Base-by-base conservation (phyloP, 495 filamentous ascomycete species). In the Daldinia loculata region DNA sequence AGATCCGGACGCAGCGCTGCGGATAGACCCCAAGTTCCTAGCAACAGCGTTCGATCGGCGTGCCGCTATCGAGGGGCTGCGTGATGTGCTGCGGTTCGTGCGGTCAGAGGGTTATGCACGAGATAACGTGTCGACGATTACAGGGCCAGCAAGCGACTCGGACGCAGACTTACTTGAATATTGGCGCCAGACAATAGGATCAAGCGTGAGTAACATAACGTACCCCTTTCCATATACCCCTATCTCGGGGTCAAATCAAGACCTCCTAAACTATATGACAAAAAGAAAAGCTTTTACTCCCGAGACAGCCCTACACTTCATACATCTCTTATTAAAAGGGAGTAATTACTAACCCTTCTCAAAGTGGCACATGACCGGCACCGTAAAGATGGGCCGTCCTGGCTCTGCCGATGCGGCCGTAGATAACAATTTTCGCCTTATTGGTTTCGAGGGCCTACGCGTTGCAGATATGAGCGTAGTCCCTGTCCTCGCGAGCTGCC, bases 401-500 rank as follows among this genome's bases (percentile, higher is more conserved):
- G 83, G 79, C 0, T 85, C 85, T 22, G 63, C 63, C 4, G 78
- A 83, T 34, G 84, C 84, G 6, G 87, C 81, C 6, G 87, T 92
- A 27, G 88, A 91, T 67, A 79, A 39, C 0, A 69, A 80, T 3
- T 89, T 90, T 63, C 80, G 81, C 30, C 81, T 92, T 0, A 72
- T 81, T 6, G 90, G 89, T 0, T 71, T 90, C 19, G 77, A 87
- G 48, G 78, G 79, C 0, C 75, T 92, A 66, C 83, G 90, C 9
- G 82, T 92, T 4, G 88, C 84, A 3, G 90, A 92, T 80, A 86
- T 89, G 79, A 90, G 88, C 69, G 85, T 89, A 51, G 80, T 90
- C 24, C 90, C 89, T 5, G 72, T 91, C n/a, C 61, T 90, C 63
- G 56, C 61, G 8, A 81, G 70, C 65, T 70, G 70, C 19, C 79